Percentiles rank a stretch among this genome's conserved stretches.
phyloP scores from a whole-genome alignment of 331 rosid species.

The Acacia pycnantha region DNA sequence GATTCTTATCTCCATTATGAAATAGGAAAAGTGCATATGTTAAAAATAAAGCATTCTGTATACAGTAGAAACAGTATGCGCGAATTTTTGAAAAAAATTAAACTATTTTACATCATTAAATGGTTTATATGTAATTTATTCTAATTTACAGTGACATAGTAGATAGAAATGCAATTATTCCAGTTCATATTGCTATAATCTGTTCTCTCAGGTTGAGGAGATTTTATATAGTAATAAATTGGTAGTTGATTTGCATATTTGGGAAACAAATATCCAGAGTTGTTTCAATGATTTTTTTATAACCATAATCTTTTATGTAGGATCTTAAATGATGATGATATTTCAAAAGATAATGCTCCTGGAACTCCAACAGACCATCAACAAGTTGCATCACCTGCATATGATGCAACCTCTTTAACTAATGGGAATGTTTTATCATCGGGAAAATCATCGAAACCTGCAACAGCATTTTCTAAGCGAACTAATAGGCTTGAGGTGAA shows the following conservation, averaged over 20 bases:
- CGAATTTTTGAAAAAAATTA: background rate
- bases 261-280: background rate
- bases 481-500: slow-evolving; percentile 67
- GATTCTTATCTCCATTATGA: background rate
- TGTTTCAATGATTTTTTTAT: slow-evolving; percentile 3
- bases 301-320: slow-evolving; percentile 39
- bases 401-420: slow-evolving; percentile 50
- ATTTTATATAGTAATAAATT: background rate
- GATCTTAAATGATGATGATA: slow-evolving; percentile 55
- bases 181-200: slow-evolving; percentile 7
- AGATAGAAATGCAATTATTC: slow-evolving; percentile 11
- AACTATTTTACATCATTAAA: slow-evolving; percentile 1
- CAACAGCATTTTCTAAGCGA: slow-evolving; percentile 78
- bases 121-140: background rate
- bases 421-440: slow-evolving; percentile 55
- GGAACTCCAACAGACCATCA: slow-evolving; percentile 54
- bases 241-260: background rate
- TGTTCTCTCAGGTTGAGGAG: background rate
- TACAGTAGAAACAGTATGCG: background rate
- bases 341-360: slow-evolving; percentile 44
- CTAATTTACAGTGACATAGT: background rate
- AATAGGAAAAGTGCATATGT: slow-evolving; percentile 10
- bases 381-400: slow-evolving; percentile 39
- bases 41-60: background rate
- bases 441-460: slow-evolving; percentile 55